Conservation (phyloP, 257 asterid genomes). For the Solanum sejunctum region DNA sequence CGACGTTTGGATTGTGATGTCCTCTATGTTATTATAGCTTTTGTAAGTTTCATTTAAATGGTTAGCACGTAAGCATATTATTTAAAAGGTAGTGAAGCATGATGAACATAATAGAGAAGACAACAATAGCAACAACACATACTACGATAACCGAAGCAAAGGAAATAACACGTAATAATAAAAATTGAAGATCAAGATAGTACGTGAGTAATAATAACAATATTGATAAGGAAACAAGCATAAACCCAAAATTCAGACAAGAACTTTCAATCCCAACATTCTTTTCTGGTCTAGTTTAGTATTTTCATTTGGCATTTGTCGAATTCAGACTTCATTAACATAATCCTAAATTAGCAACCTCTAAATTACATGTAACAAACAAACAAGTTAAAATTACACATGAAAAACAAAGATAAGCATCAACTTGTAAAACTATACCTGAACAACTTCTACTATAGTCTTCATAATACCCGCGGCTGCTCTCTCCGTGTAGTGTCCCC, state of each 20-base stretch:
- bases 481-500: conserved; percentile 70
- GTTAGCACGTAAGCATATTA: neutral
- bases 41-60: neutral
- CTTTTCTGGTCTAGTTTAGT: neutral
- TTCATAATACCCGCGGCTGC: conserved; percentile 55
- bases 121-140: no score
- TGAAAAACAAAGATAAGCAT: neutral
- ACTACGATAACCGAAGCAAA: no score
- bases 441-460: conserved; percentile 65
- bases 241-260: neutral
- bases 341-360: neutral
- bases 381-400: neutral
- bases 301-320: neutral
- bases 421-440: conserved; percentile 21
- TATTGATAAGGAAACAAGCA: neutral
- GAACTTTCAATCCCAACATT: neutral
- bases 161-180: no score
- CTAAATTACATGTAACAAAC: neutral
- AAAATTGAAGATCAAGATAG: no score
- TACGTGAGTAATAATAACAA: no score
- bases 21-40: neutral
- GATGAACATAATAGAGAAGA: no score
- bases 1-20: neutral
- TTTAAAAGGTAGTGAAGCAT: no score
- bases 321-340: neutral